Evolutionary conservation across 345 rosid genomes (phyloP), one percentile per base, ranked within the genome.

Genomic region (Atalantia buxifolia): DNA sequence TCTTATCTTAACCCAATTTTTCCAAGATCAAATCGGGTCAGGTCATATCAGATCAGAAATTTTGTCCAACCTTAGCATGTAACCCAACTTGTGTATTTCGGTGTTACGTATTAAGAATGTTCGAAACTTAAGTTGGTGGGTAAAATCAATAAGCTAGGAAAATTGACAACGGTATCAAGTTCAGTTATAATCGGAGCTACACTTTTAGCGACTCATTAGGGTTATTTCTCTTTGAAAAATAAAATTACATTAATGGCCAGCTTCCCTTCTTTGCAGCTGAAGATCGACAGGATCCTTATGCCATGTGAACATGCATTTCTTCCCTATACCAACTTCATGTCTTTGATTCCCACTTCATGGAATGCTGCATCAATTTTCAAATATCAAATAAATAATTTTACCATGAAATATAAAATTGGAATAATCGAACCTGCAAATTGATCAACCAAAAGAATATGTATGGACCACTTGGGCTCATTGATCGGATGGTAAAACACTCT

Each of bases 271-370:
- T 36, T 25, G 74, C 21, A 53, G 57, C 24, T 33, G 71, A 53
- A 72, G 77, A 45, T 45, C 18, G 18, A 38, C 19, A 64, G 18
- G 65, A 56, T 40, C 63, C 76, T 78, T 70, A 68, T 31, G 19
- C 35, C 5, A 45, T 1, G 5, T 18, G 57, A 53, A 16, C 9
- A 19, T 9, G 27, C 36, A 5, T 64, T 1, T 24, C 30, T 45
- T 1, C 9, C 18, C n/a, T 13, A 6, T 16, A 13, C 21, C 42
- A 64, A 31, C 61, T 27, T 62, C 62, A 68, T 6, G 35, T 57
- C 71, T 56, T 48, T 28, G 35, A 25, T 4, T 80, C 28, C 31
- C 69, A 8, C 30, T n/a, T 66, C 69, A 68, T 35, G 78, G 6
- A 5, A 76, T 31, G 61, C 78, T 75, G 78, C 78, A 64, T 22